Percentiles rank a stretch among this genome's conserved stretches.
Evolutionary conservation across 2,329 filamentous ascomycete species (phyloP).

Genomic region (Lachnellula cervina): DNA sequence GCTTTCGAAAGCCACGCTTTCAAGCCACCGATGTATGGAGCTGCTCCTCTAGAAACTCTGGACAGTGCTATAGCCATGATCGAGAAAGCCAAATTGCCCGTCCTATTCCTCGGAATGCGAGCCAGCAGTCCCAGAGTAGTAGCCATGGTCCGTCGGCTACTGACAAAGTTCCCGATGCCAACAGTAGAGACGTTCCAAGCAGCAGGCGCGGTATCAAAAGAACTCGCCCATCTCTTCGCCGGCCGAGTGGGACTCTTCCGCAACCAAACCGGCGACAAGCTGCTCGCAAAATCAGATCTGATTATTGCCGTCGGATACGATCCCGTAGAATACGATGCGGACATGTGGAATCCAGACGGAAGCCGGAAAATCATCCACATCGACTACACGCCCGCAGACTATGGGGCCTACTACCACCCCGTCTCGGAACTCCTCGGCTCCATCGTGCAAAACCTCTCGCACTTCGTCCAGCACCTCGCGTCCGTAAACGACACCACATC

Average conservation of each 20-base stretch:
- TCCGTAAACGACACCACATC: not conserved
- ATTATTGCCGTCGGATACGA: slow-evolving; percentile 44
- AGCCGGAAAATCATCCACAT: slow-evolving; percentile 39
- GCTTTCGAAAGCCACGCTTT: slow-evolving; percentile 37
- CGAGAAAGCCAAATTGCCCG: slow-evolving; percentile 35
- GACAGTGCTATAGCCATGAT: slow-evolving; percentile 20
- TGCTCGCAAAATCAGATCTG: slow-evolving; percentile 40
- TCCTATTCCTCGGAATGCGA: slow-evolving; percentile 42
- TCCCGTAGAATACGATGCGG: slow-evolving; percentile 44
- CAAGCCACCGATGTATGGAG: slow-evolving; percentile 37
- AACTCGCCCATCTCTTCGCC: slow-evolving; percentile 41
- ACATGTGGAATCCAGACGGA: slow-evolving; percentile 39
- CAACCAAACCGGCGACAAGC: slow-evolving; percentile 43
- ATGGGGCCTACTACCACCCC: slow-evolving; percentile 14
- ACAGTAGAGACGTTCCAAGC: slow-evolving; percentile 49
- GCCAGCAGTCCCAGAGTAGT: slow-evolving; percentile 39
- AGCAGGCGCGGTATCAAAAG: slow-evolving; percentile 41
- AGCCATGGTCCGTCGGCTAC: slow-evolving; percentile 37
- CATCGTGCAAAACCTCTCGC: slow-evolving; percentile 7
- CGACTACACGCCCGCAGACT: slow-evolving; percentile 37
- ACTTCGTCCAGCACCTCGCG: slow-evolving; percentile 3
- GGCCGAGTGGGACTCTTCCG: slow-evolving; percentile 44
- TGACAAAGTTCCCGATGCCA: slow-evolving; percentile 38
- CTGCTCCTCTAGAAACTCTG: slow-evolving; percentile 21
- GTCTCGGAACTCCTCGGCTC: slow-evolving; percentile 14